A percentile compares a stretch with the other conserved stretches of the same genome.
Evolutionary conservation across 2,329 filamentous ascomycete species (phyloP).

Genomic region (Helotiales sp.): DNA sequence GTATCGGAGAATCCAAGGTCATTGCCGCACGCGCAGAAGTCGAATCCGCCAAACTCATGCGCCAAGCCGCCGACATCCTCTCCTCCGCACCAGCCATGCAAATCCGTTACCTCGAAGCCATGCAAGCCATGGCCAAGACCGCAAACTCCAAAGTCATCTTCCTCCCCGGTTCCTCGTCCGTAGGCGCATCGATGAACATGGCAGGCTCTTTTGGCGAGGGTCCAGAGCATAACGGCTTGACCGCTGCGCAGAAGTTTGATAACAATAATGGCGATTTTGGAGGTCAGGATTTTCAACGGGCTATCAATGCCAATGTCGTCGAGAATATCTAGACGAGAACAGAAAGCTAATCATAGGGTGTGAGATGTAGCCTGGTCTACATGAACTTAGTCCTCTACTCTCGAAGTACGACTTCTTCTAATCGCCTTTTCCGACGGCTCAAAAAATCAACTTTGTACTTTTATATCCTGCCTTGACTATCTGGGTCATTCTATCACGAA

Average conservation of each 20-base stretch:
- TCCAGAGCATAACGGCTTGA: slow-evolving; percentile 48
- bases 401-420: slow-evolving; percentile 3
- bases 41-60: slow-evolving; percentile 91
- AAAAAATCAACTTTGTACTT: slow-evolving; percentile 13
- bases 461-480: slow-evolving; percentile 16
- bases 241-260: slow-evolving; percentile 38
- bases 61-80: slow-evolving; percentile 90
- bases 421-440: not conserved
- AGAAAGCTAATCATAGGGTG: slow-evolving; percentile 25
- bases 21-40: slow-evolving; percentile 97
- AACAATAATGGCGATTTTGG: slow-evolving; percentile 48
- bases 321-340: slow-evolving; percentile 71
- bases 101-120: slow-evolving; percentile 95
- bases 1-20: slow-evolving; percentile 97
- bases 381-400: slow-evolving; percentile 8
- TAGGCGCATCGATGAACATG: slow-evolving; percentile 59
- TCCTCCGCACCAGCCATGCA: slow-evolving; percentile 95
- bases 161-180: slow-evolving; percentile 59
- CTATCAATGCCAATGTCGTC: slow-evolving; percentile 77
- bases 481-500: slow-evolving; percentile 1
- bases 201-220: slow-evolving; percentile 55
- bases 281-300: slow-evolving; percentile 68
- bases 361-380: slow-evolving; percentile 34
- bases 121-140: slow-evolving; percentile 97
- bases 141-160: slow-evolving; percentile 89